Conservation (phyloP, 1,284 basidiomycete genomes). For the Pyrrhoderma noxium region DNA sequence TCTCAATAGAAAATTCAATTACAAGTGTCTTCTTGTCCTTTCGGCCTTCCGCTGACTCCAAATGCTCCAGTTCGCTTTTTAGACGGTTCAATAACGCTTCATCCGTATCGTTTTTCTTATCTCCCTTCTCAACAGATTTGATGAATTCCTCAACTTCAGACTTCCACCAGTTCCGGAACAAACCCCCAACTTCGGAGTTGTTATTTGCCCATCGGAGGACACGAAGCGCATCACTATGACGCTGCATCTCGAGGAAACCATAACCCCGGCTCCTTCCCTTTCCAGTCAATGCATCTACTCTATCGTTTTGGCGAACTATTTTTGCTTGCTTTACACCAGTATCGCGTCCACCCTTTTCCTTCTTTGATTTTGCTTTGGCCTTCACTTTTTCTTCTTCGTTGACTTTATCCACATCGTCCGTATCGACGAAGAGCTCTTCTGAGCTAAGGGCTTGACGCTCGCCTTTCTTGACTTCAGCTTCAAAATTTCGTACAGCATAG, state of each 20-base stretch:
- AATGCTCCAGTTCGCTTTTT: slow-evolving; percentile 53
- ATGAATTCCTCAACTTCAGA: slow-evolving; percentile 70
- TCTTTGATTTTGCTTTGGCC: slow-evolving; percentile 19
- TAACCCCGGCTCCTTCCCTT: slow-evolving; percentile 89
- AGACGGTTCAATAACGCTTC: slow-evolving; percentile 50
- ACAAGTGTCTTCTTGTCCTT: slow-evolving; percentile 61
- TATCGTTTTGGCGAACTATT: slow-evolving; percentile 81
- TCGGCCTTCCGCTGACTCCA: slow-evolving; percentile 30
- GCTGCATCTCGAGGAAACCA: slow-evolving; percentile 89
- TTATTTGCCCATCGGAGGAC: slow-evolving; percentile 94
- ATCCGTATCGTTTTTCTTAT: slow-evolving; percentile 30
- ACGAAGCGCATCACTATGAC: slow-evolving; percentile 84
- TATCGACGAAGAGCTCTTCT: slow-evolving; percentile 60
- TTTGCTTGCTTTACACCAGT: slow-evolving; percentile 82
- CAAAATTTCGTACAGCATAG: slow-evolving; percentile 75
- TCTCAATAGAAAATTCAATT: slow-evolving; percentile 92
- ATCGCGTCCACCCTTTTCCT: slow-evolving; percentile 38
- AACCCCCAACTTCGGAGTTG: slow-evolving; percentile 54
- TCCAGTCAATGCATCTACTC: slow-evolving; percentile 81
- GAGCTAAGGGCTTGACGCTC: slow-evolving; percentile 53
- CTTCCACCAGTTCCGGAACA: slow-evolving; percentile 80
- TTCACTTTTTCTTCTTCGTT: slow-evolving; percentile 26
- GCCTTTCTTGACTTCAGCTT: slow-evolving; percentile 69
- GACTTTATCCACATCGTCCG: slow-evolving; percentile 16
- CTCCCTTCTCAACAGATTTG: slow-evolving; percentile 46